Evolutionary conservation across 805 yeast species (phyloP).

Genomic region (Zygosaccharomyces bailii): DNA sequence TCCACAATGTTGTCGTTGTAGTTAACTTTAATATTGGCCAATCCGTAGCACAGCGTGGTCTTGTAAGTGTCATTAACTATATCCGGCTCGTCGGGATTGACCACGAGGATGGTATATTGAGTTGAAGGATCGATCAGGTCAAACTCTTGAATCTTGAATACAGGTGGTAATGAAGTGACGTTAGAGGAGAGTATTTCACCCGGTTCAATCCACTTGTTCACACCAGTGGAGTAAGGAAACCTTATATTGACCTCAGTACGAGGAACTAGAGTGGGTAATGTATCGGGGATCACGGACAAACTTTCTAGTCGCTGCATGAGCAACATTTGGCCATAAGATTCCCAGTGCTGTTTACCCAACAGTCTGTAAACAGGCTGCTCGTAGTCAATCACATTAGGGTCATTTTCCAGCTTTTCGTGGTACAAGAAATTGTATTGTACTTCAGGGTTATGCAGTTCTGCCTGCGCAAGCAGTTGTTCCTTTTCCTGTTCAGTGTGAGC

Average conservation of each 20-base stretch:
- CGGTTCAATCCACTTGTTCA: constrained; percentile 71
- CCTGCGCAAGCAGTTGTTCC: constrained; percentile 44
- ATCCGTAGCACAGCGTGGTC: constrained; percentile 75
- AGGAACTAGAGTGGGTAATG: constrained; percentile 85
- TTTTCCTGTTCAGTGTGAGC: constrained; percentile 27
- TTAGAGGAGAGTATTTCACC: constrained; percentile 71
- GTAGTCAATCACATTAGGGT: constrained; percentile 54
- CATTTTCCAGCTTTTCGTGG: constrained; percentile 38
- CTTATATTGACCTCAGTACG: constrained; percentile 67
- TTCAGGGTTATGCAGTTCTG: constrained; percentile 81
- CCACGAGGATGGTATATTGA: constrained; percentile 73
- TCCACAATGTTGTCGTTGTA: constrained; percentile 55
- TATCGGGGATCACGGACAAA: constrained; percentile 84
- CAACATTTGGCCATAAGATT: constrained; percentile 62
- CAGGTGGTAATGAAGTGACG: constrained; percentile 74
- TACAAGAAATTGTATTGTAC: constrained; percentile 64
- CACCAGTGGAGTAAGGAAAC: constrained; percentile 66
- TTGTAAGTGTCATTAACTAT: constrained; percentile 60
- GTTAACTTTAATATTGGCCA: constrained; percentile 58
- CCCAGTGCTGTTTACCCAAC: constrained; percentile 69
- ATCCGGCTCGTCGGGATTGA: constrained; percentile 92
- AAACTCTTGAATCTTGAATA: constrained; percentile 70
- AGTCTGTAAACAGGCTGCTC: constrained; percentile 77
- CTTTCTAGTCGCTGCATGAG: constrained; percentile 91
- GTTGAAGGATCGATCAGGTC: constrained; percentile 41